Evolutionary conservation across 2,329 filamentous ascomycete genomes (phyloP).

Genomic region (Fusarium proliferatum): DNA sequence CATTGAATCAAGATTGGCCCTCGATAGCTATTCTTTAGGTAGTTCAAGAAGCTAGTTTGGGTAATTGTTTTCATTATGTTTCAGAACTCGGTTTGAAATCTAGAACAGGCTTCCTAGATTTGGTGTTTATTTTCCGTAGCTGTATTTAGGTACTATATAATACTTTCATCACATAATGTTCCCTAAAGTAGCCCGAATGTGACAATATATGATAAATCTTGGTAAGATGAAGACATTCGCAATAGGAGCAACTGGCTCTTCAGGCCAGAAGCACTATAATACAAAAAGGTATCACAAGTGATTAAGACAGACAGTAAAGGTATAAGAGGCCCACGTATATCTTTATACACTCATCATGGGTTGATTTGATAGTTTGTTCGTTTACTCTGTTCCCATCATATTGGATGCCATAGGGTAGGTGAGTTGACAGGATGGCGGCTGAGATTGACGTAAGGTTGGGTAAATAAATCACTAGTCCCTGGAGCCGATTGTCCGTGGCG

Average conservation of each 20-base stretch:
- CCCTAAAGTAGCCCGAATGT: background rate
- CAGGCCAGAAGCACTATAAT: background rate
- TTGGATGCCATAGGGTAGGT: constrained; percentile 2
- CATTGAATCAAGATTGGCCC: background rate
- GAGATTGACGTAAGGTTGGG: constrained; percentile 3
- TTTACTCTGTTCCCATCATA: background rate
- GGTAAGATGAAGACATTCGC: background rate
- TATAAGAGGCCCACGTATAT: background rate
- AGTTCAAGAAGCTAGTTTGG: background rate
- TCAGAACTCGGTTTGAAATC: too few species aligned
- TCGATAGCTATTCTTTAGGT: background rate
- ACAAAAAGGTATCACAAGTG: background rate
- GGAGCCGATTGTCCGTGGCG: constrained; percentile 19
- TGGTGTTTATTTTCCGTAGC: background rate
- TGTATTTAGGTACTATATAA: background rate
- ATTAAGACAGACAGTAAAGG: background rate
- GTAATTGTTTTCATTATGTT: background rate
- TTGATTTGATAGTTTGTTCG: background rate
- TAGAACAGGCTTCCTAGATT: background rate
- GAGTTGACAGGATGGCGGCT: background rate
- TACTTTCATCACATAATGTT: too few species aligned
- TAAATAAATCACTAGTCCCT: background rate
- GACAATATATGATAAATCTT: too few species aligned
- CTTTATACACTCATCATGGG: background rate
- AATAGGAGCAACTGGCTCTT: background rate